Evolutionary conservation across 2,329 filamentous ascomycete genomes (phyloP), one percentile per base, ranked within the genome.

Genomic region (Pseudocercospora cruenta): DNA sequence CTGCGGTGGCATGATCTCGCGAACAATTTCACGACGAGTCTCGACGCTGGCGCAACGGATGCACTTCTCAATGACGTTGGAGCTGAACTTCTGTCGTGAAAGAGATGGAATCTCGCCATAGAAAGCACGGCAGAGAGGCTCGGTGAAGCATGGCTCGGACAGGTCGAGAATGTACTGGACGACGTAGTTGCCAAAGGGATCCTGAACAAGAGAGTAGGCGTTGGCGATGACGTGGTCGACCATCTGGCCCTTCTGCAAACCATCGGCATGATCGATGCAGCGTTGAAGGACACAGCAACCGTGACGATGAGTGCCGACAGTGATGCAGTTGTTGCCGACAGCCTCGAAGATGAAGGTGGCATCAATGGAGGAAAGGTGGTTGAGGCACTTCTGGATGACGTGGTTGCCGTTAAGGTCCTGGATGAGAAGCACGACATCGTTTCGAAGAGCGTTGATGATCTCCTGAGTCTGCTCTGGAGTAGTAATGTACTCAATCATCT

Each of bases 381-480:
- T 99, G 62, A 99, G 87, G 76, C 95, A 99, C 82, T 99, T 99
- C 82, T 99, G 95, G 70, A 99, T 97, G 75, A 99, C 95, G 75
- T 99, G 95, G 75, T 99, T 99, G 78, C 95, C 95, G 76, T 99
- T 99, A 61, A 99, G 85, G 74, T 99, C 95, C 78, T 99, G 93
- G 68, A 99, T 97, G 62, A 99, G 86, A 73, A 95, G 91, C 21
- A 99, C 95, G 58, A 99, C 95, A 67, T 92, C 89, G 77, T 89
- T 86, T 69, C 90, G 87, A 59, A 99, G 86, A 14, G 95, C 92
- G 62, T 91, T 85, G 71, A 96, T 96, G 78, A 99, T 95, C 71
- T 92, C 90, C 72, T 91, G 85, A 59, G 94, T 91, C 79, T 99
- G 95, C 75, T 91, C 89, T 2, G 89, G 86, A 26, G 92, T 96